phyloP scores from a whole-genome alignment of 1,284 basidiomycete species.

The Sporisorium graminicola region DNA sequence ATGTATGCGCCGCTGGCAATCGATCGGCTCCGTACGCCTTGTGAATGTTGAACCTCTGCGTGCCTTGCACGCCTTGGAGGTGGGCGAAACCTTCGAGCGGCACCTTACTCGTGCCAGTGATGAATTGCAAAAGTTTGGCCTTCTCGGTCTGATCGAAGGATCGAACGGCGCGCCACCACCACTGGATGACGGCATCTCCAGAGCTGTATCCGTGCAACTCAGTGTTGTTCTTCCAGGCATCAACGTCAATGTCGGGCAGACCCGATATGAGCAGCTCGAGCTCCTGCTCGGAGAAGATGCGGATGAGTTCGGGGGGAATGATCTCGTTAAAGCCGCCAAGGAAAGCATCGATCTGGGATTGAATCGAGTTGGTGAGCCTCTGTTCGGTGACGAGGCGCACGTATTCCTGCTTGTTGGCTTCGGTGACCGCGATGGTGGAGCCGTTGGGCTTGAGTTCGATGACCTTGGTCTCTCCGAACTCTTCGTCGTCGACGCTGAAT shows the following conservation, averaged over 20 bases:
- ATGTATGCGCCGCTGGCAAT: conserved; percentile 90
- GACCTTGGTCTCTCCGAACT: conserved; percentile 71
- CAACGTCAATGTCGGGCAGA: conserved; percentile 97
- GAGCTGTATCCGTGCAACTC: conserved; percentile 84
- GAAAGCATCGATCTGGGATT: conserved; percentile 77
- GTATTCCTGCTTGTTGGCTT: conserved; percentile 97
- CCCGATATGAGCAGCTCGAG: conserved; percentile 97
- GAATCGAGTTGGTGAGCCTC: conserved; percentile 89
- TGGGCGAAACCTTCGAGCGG: conserved; percentile 93
- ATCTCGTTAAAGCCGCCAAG: conserved; percentile 95
- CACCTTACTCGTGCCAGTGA: conserved; percentile 89
- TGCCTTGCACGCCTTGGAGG: conserved; percentile 91
- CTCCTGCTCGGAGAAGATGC: conserved; percentile 94
- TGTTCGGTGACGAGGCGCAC: conserved; percentile 92
- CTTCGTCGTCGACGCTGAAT: conserved; percentile 90
- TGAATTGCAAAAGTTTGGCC: conserved; percentile 89
- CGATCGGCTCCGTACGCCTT: conserved; percentile 89
- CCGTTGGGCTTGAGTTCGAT: conserved; percentile 67
- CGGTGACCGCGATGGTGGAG: conserved; percentile 69
- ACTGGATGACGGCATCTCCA: conserved; percentile 91
- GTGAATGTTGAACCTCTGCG: conserved; percentile 96
- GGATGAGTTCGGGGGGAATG: conserved; percentile 76
- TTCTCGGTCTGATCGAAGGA: conserved; percentile 97
- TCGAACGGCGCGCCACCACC: conserved; percentile 99
- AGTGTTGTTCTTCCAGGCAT: conserved; percentile 96